phyloP scores from a whole-genome alignment of 2,329 filamentous ascomycete species.

The Penicillium sclerotiorum region DNA sequence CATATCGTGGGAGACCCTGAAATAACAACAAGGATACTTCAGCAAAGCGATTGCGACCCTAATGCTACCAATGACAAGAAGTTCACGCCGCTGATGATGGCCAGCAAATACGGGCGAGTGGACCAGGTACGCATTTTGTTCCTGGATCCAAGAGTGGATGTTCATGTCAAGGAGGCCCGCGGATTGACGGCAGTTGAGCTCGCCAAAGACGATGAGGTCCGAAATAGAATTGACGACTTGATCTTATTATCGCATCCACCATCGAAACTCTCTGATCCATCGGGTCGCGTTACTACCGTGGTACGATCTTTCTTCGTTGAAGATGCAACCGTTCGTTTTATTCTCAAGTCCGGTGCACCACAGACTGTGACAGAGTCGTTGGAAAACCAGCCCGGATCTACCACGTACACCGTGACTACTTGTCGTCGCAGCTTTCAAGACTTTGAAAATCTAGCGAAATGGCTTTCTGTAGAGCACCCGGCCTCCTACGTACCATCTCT shows the following conservation, averaged over 20 bases:
- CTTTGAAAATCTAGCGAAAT: slow-evolving; percentile 85
- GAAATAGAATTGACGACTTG: slow-evolving; percentile 94
- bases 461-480: slow-evolving; percentile 85
- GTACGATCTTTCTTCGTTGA: slow-evolving; percentile 97
- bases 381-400: slow-evolving; percentile 52
- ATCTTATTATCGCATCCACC: slow-evolving; percentile 73
- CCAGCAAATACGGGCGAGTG: slow-evolving; percentile 94
- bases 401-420: slow-evolving; percentile 86
- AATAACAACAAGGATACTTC: slow-evolving; percentile 73
- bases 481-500: slow-evolving; percentile 91
- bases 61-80: slow-evolving; percentile 94
- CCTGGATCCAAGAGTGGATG: slow-evolving; percentile 81
- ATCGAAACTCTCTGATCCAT: slow-evolving; percentile 58
- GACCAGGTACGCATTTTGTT: slow-evolving; percentile 91
- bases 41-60: slow-evolving; percentile 88
- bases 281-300: slow-evolving; percentile 85
- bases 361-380: slow-evolving; percentile 42
- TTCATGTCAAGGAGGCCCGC: slow-evolving; percentile 78
- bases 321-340: slow-evolving; percentile 87
- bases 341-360: slow-evolving; percentile 90
- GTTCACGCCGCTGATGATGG: slow-evolving; percentile 96
- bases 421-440: slow-evolving; percentile 84
- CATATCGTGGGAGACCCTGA: slow-evolving; percentile 89
- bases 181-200: slow-evolving; percentile 93
- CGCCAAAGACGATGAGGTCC: slow-evolving; percentile 95